Base-by-base conservation (phyloP, 768 basidiomycete genomes). In the Guyanaporus albipodus region DNA sequence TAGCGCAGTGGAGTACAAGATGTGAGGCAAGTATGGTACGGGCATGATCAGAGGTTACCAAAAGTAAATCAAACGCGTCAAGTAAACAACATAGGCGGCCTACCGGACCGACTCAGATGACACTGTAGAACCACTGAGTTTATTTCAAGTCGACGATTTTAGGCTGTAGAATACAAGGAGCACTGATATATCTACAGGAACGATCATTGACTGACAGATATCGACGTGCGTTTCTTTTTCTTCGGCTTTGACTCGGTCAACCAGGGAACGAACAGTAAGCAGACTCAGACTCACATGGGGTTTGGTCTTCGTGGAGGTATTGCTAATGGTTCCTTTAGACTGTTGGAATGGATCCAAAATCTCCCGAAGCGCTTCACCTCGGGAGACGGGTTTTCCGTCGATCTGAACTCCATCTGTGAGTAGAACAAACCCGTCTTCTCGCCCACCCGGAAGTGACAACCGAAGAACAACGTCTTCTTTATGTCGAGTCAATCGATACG, bases 1-100 rank as follows among this genome's bases (percentile, higher is more conserved):
- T 55, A 85, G 70, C 8, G 82, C 83, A 37, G 82, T 67, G 26
- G 83, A 78, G 62, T 79, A 87, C 52, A 86, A 42, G 43, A 83
- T 68, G 55, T 87, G 83, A 23, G 80, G 82, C 47, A 83, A 59
- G 67, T 85, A 86, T 23, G 67, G 55, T 45, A 53, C 46, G 4
- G 46, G 44, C 67, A 68, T 68, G 3, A 15, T 12, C 36, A 18
- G 40, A n/a, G 15, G 9, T 26, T 36, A 8, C 29, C 34, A 4
- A 18, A 19, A 15, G 18, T 18, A 49, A 28, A 23, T 2, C 11
- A 27, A n/a, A 40, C 8, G 2, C 6, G 12, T 29, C 14, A 4
- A 14, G 6, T 29, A n/a, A n/a, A n/a, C n/a, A n/a, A n/a, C n/a
- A n/a, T n/a, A n/a, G n/a, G n/a, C n/a, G n/a, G n/a, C n/a, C 18